Base-by-base conservation (phyloP, 1,284 basidiomycete genomes). In the Fistulinella cinereoalba region DNA sequence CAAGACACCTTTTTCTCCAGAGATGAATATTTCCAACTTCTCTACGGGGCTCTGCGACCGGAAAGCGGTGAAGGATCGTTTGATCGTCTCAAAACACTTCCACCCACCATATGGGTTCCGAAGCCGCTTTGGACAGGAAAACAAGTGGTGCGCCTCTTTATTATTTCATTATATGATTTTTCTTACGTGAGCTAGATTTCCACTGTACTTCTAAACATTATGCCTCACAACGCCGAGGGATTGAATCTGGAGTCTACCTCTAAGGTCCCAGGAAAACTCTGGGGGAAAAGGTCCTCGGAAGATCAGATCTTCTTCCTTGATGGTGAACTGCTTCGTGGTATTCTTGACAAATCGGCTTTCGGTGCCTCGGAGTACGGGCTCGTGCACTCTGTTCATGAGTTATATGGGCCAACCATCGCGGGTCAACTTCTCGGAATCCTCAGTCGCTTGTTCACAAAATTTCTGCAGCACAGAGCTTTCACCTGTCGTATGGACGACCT, bases 401-500 rank as follows among this genome's bases (percentile, higher is more conserved):
- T 99, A n/a, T 99, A 98, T 66, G 96, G 97, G 5, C 76, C 95
- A 11, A 86, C 89, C 52, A 74, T 83, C 16, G 96, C 97, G 9
- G 97, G 95, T 44, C 86, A 87, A 60, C 80, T 99, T 9, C 83
- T 99, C 29, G 93, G 94, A 46, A 87, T 98, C 52, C 80, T 99
- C 51, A 92, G 91, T 64, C 84, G 97, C 44, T 74, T 98, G 37
- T 93, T 99, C 69, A 98, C 97, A 45, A 98, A 97, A 67, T 98
- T 92, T 71, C 76, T 99, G 40, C 96, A 99, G 64, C 91, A 94
- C 63, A 88, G 94, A 31, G 97, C 93, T 0, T 99, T 99, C 71
- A 95, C 96, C 3, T 99, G 97, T 72, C 85, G 97, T 36, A 98
- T 99, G 92, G 97, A 99, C 70, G 97, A 99, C 72, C 76, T 99